A percentile compares a stretch with the other conserved stretches of the same genome.
These are phyloP conservation scores for Neofusicoccum kwambonambiense DNA, from an alignment of 2,329 filamentous ascomycete genomes.

Conservation along the genomic window DNA sequence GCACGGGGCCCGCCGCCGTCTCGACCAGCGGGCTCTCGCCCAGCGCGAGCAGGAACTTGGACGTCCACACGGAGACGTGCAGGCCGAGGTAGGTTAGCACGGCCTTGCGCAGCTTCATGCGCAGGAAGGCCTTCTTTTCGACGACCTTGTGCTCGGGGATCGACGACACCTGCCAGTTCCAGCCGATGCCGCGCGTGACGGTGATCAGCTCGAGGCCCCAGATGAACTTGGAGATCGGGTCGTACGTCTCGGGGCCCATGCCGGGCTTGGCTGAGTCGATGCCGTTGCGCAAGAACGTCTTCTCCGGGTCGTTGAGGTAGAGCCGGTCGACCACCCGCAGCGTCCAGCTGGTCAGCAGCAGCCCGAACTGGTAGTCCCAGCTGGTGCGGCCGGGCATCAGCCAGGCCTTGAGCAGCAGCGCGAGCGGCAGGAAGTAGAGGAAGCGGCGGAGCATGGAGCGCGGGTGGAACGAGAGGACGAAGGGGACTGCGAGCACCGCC, in stretches of 20 bases:
- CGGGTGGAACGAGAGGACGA: too few relatives aligned
- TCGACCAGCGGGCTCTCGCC: too few relatives aligned
- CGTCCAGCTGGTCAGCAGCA: neutral
- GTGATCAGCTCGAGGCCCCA: neutral
- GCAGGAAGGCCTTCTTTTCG: neutral
- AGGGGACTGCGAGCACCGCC: too few relatives aligned
- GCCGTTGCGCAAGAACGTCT: neutral
- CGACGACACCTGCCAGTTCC: neutral
- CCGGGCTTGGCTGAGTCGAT: too few relatives aligned
- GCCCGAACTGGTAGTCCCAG: neutral
- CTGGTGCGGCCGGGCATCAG: neutral
- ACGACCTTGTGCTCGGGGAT: neutral
- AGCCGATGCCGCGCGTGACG: neutral
- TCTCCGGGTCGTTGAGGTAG: neutral
- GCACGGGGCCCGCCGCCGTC: too few relatives aligned
- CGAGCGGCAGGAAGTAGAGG: too few relatives aligned
- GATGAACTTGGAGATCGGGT: neutral
- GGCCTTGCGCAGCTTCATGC: too few relatives aligned
- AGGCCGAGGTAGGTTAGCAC: too few relatives aligned
- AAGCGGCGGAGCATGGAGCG: too few relatives aligned
- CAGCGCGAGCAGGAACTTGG: too few relatives aligned
- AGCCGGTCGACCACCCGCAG: neutral
- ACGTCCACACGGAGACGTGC: too few relatives aligned
- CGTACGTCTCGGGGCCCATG: neutral
- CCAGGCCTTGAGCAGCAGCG: too few relatives aligned